Conservation (phyloP, 2,329 filamentous ascomycete genomes). For the Acrodontium crateriforme region DNA sequence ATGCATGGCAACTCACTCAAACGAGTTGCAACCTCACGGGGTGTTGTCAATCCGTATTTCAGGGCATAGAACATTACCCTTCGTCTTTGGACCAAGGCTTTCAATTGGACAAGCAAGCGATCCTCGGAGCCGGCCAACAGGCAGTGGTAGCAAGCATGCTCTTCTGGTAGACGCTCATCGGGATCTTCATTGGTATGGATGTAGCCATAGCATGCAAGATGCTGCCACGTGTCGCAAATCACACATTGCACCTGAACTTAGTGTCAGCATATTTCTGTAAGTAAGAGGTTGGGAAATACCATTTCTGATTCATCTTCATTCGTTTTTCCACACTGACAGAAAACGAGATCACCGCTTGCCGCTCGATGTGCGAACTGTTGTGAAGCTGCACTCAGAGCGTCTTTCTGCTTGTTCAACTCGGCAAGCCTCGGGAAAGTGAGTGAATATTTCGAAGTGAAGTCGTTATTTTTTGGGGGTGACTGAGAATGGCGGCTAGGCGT, state of each 20-base stretch:
- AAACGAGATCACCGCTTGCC: conserved; percentile 11
- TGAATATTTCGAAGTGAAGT: neutral
- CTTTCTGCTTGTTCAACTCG: no score
- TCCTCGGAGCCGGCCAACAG: conserved; percentile 16
- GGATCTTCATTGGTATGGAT: conserved; percentile 12
- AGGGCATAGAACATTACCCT: conserved; percentile 13
- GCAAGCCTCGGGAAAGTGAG: no score
- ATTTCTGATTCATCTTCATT: conserved; percentile 31
- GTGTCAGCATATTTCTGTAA: conserved; percentile 1
- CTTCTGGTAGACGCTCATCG: conserved; percentile 27
- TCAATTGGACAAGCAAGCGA: conserved; percentile 7
- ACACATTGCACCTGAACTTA: conserved; percentile 28
- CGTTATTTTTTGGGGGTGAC: neutral
- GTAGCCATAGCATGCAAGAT: conserved; percentile 35
- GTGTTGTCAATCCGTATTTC: conserved; percentile 9
- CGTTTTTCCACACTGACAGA: conserved; percentile 29
- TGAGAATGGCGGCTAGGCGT: neutral
- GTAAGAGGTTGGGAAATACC: conserved; percentile 2
- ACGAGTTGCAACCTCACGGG: conserved; percentile 6
- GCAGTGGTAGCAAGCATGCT: conserved; percentile 35
- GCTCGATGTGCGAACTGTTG: neutral
- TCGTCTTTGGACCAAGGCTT: conserved; percentile 12
- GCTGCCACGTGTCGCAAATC: conserved; percentile 33
- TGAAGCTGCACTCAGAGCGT: neutral
- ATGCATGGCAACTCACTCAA: conserved; percentile 7